A percentile compares a stretch with the other conserved stretches of the same genome.
Evolutionary conservation across 441 rosid species (phyloP).

Genomic region (Populus hybrid): DNA sequence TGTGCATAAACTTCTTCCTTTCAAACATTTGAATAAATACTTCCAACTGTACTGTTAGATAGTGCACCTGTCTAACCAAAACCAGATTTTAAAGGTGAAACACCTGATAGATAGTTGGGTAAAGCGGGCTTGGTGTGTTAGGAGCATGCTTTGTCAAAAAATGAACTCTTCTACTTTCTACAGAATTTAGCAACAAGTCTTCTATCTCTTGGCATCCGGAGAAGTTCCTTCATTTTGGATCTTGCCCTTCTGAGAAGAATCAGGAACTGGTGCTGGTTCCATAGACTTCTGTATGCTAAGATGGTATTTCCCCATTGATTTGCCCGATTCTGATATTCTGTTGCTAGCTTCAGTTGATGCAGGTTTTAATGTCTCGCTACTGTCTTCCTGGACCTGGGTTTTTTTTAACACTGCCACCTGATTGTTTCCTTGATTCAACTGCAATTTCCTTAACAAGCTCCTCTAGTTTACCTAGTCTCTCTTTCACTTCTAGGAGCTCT

Average conservation of each 20-base stretch:
- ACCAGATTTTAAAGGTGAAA: not conserved
- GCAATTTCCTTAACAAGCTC: conserved; percentile 62
- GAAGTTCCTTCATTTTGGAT: conserved; percentile 21
- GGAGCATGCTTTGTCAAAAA: not conserved
- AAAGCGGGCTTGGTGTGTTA: not conserved
- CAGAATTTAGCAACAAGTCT: not conserved
- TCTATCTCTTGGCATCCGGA: conserved; percentile 20
- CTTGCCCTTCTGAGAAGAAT: conserved; percentile 22
- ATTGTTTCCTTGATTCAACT: conserved; percentile 54
- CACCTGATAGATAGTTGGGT: not conserved
- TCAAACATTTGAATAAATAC: not conserved
- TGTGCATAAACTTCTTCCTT: not conserved
- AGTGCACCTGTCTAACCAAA: not conserved
- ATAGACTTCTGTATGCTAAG: conserved; percentile 15
- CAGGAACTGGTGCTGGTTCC: conserved; percentile 15
- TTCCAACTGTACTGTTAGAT: not conserved
- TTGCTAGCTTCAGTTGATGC: conserved; percentile 11
- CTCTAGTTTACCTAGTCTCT: conserved; percentile 73
- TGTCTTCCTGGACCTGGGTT: conserved; percentile 36
- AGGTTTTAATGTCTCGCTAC: conserved; percentile 15
- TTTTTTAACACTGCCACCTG: conserved; percentile 26
- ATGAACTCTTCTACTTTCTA: not conserved
- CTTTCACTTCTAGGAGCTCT: conserved; percentile 59
- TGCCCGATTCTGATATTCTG: conserved; percentile 25
- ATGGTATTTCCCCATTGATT: conserved; percentile 19